These are phyloP conservation scores for Candida cerambycidarum DNA, from an alignment of 805 yeast genomes.

Conservation along the genomic window DNA sequence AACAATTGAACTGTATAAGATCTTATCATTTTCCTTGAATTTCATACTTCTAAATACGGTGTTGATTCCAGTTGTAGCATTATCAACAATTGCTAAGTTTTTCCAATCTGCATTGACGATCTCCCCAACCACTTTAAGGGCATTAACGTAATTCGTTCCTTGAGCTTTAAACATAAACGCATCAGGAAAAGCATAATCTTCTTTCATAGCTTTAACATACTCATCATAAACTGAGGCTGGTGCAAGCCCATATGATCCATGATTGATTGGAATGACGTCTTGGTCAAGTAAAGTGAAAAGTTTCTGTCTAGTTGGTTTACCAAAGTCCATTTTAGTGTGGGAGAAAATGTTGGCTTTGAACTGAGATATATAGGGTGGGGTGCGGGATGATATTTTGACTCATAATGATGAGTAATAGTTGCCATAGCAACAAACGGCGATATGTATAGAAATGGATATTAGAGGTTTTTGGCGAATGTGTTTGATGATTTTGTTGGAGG, in stretches of 20 bases:
- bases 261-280: constrained; percentile 50
- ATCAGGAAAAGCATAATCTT: constrained; percentile 47
- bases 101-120: constrained; percentile 48
- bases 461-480: no score
- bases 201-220: constrained; percentile 24
- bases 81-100: constrained; percentile 52
- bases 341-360: no score
- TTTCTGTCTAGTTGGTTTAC: constrained; percentile 47
- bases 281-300: constrained; percentile 45
- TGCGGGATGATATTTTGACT: no score
- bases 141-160: constrained; percentile 25
- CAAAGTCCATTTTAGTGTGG: constrained; percentile 42
- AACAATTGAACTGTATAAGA: constrained; percentile 49
- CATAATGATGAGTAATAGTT: no score
- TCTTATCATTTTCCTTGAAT: constrained; percentile 50
- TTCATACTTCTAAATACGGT: constrained; percentile 55
- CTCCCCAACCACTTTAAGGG: constrained; percentile 35
- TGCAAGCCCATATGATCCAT: constrained; percentile 63
- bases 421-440: no score
- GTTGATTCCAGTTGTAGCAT: constrained; percentile 63
- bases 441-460: no score
- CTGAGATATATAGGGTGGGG: no score
- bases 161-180: constrained; percentile 32
- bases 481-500: no score
- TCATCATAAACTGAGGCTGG: constrained; percentile 49